Conservation (phyloP, 345 rosid genomes). For the Lepidium africanum region DNA sequence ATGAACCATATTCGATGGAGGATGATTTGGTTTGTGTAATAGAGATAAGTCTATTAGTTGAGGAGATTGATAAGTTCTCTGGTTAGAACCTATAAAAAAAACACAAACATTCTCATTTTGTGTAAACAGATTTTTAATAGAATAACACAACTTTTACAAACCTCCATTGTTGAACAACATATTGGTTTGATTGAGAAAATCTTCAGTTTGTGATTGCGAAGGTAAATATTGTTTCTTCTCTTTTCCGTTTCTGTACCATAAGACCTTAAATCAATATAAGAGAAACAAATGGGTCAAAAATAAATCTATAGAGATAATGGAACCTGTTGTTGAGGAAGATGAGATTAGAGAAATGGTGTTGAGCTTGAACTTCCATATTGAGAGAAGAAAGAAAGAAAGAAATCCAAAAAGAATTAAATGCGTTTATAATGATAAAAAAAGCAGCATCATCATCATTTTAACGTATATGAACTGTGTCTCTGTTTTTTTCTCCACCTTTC, state of each 20-base stretch:
- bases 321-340: constrained; percentile 51
- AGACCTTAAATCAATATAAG: background rate
- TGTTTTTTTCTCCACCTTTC: background rate
- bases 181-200: background rate
- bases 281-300: background rate
- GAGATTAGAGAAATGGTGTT: constrained; percentile 55
- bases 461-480: constrained; percentile 2
- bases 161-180: constrained; percentile 8
- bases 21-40: background rate
- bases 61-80: constrained; percentile 30
- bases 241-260: constrained; percentile 45
- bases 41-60: constrained; percentile 18
- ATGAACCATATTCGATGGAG: constrained; percentile 28
- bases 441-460: background rate
- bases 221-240: constrained; percentile 43
- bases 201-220: constrained; percentile 28
- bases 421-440: background rate
- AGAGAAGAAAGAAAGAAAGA: background rate
- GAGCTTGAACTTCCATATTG: constrained; percentile 73
- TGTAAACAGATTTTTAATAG: no score
- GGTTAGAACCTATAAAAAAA: constrained; percentile 8
- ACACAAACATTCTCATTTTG: background rate
- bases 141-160: background rate
- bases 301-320: background rate
- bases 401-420: background rate